A percentile compares a stretch with the other conserved stretches of the same genome.
These are phyloP conservation scores for Monosporascus ibericus DNA, from an alignment of 2,329 filamentous ascomycete species.

Conservation along the genomic window DNA sequence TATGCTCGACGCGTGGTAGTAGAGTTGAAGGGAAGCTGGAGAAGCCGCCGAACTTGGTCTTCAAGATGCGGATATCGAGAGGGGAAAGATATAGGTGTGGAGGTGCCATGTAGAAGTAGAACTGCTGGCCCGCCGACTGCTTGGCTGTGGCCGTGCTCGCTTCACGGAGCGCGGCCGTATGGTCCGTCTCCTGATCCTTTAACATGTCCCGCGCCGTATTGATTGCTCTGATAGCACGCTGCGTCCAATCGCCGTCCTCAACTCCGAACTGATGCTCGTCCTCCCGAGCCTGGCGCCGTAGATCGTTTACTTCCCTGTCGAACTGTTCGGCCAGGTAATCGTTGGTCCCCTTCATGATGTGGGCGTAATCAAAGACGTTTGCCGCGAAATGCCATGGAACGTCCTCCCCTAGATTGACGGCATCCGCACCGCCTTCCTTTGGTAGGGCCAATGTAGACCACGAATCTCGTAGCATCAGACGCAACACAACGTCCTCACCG, in stretches of 20 bases:
- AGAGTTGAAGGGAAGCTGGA: constrained; percentile 78
- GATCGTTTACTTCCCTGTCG: constrained; percentile 68
- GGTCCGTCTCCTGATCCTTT: constrained; percentile 33
- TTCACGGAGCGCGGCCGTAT: constrained; percentile 16
- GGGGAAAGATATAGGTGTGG: constrained; percentile 87
- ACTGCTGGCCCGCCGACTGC: constrained; percentile 43
- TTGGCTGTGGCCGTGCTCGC: constrained; percentile 17
- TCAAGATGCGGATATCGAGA: constrained; percentile 86
- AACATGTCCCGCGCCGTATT: constrained; percentile 70
- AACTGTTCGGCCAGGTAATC: constrained; percentile 82
- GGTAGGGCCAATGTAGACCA: constrained; percentile 84
- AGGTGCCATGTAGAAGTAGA: constrained; percentile 83
- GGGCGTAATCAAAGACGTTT: constrained; percentile 89
- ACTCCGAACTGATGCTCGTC: constrained; percentile 83
- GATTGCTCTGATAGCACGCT: constrained; percentile 72
- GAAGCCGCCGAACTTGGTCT: constrained; percentile 81
- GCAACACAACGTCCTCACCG: constrained; percentile 83
- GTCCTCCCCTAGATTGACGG: constrained; percentile 62
- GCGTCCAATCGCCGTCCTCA: constrained; percentile 88
- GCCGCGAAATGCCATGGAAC: constrained; percentile 94
- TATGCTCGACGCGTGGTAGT: constrained; percentile 79
- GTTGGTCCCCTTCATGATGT: constrained; percentile 89
- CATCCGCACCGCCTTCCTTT: constrained; percentile 67
- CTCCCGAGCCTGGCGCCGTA: constrained; percentile 73
- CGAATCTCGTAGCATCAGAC: constrained; percentile 74